Percentiles rank a stretch among this genome's conserved stretches.
Evolutionary conservation across 768 basidiomycete genomes (phyloP).

Genomic region (Psilocybe cyanescens): DNA sequence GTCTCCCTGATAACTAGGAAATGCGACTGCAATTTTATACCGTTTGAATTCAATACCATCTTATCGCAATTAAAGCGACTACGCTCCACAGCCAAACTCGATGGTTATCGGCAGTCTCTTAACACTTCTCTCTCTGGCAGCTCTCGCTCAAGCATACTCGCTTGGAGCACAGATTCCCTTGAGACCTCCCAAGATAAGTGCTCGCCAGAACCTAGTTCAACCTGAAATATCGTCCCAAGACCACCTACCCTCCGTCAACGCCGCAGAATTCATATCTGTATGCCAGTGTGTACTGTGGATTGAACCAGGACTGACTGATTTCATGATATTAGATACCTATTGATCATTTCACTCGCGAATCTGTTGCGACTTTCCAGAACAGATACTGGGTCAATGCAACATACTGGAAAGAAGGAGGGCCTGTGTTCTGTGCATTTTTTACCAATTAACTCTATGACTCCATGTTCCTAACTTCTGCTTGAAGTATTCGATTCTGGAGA

Average conservation of each 20-base stretch:
- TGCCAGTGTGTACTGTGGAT: background rate
- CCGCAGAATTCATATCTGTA: background rate
- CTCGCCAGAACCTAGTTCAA: background rate
- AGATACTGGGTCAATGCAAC: slow-evolving; percentile 54
- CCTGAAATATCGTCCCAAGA: background rate
- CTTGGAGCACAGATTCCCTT: background rate
- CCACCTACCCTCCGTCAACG: background rate
- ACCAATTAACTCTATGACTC: no score
- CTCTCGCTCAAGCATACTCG: background rate
- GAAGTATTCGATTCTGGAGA: slow-evolving; percentile 57
- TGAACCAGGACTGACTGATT: background rate
- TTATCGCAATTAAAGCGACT: no score
- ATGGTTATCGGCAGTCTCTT: no score
- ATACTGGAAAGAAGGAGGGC: slow-evolving; percentile 50
- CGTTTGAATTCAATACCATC: no score
- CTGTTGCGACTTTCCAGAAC: slow-evolving; percentile 41
- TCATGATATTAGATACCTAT: slow-evolving; percentile 40
- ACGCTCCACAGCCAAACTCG: no score
- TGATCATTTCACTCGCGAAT: slow-evolving; percentile 45
- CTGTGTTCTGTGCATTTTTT: slow-evolving; percentile 41
- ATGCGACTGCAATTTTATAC: no score
- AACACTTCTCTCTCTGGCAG: background rate
- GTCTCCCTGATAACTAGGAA: no score
- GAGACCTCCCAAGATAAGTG: background rate
- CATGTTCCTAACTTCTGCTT: background rate